Evolutionary conservation across 23 red algal genomes (phyloP), one percentile per base, ranked within the genome.

Genomic region (Agarophyton chilense): DNA sequence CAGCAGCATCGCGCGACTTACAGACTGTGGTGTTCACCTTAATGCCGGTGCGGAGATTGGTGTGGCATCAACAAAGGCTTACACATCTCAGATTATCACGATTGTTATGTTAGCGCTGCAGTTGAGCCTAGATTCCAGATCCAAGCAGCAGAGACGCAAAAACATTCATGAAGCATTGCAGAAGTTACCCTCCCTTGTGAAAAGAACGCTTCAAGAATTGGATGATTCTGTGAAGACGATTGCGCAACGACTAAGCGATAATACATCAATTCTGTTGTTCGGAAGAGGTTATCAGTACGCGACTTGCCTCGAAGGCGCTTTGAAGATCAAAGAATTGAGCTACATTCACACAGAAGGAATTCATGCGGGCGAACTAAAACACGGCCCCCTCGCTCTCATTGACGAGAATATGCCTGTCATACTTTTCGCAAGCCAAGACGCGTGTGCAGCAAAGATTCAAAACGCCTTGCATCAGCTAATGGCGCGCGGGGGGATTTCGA

Each of bases 341-440:
- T 98, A 98, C 52, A 87, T 96, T 76, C 96, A 98, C 82, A 98
- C 96, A 10, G 96, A 98, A 74, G 96, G 96, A 38, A 98, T 98
- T 52, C 92, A 98, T 58, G 93, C 96, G 9, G 96, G 96, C 22
- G 96, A 98, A 36, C 70, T 98, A 71, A 98, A 98, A 63, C 96
- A 98, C 76, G 96, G 96, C 16, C 96, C 96, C 4, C 78, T 98
- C 10, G 96, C 96, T 24, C 76, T 98, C 10, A 84, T 98, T 7
- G 96, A 98, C 83, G 90, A 98, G 52, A 87, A 98, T 18, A 95
- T 98, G 93, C 96, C 96, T 24, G 76, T 98, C 29, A 86, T 98
- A 33, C 51, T 98, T 5, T 98, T 98, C 65, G 89, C 92, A 17
- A 93, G 74, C 32, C 70, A 89, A 66, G 96, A 98, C 79, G 31